phyloP scores from a whole-genome alignment of 2,329 filamentous ascomycete genomes.

The Verticillium longisporum region DNA sequence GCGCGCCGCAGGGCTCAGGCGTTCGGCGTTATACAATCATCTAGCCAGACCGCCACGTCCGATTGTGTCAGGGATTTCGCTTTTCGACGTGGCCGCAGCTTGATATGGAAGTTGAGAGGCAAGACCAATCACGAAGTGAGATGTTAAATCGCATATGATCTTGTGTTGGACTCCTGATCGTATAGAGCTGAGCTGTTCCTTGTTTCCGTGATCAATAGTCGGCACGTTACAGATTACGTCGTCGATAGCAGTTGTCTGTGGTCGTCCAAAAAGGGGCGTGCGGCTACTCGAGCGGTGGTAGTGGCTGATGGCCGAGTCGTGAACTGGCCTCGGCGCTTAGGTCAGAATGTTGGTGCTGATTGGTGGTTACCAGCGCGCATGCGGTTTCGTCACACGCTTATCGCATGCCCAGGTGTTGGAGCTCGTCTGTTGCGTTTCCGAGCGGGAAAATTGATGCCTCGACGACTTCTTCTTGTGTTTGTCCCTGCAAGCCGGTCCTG shows the following conservation, averaged over 20 bases:
- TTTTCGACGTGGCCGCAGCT: background rate
- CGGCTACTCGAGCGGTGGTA: slow-evolving; percentile 8
- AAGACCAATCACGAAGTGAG: background rate
- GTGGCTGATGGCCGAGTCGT: slow-evolving; percentile 6
- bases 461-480: background rate
- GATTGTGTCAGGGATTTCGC: background rate
- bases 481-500: background rate
- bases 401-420: background rate
- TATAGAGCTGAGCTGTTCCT: background rate
- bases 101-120: background rate
- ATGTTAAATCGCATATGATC: too few relatives aligned
- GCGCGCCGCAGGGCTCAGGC: background rate
- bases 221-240: background rate
- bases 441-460: background rate
- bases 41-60: background rate
- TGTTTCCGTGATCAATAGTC: background rate
- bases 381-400: slow-evolving; percentile 11
- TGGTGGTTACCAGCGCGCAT: slow-evolving; percentile 8
- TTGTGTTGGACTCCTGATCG: too few relatives aligned
- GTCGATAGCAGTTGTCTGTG: background rate
- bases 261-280: background rate
- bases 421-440: background rate
- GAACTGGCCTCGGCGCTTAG: slow-evolving; percentile 8
- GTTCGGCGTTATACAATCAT: background rate
- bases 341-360: slow-evolving; percentile 6